Evolutionary conservation across 2,329 filamentous ascomycete species (phyloP), one percentile per base, ranked within the genome.

Genomic region (Stachybotrys echinatus): DNA sequence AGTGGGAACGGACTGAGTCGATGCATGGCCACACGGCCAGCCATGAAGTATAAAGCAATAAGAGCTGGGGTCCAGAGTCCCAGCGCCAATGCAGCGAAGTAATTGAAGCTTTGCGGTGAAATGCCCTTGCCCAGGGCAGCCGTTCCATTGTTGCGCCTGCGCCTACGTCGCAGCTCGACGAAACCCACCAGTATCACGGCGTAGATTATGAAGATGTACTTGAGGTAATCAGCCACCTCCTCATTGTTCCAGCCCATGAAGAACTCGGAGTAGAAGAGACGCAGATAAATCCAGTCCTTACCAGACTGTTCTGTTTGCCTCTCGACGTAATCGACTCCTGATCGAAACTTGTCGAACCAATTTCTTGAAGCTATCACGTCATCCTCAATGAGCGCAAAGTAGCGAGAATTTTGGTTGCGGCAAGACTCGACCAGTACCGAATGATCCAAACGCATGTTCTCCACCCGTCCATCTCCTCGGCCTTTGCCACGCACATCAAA

Each of bases 191-290:
- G 54, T 0, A 65, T 23, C 1, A 51, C 49, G 1, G 56, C 54
- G 46, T 69, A 69, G 17, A 58, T 52, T 19, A 61, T 4, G 2
- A 61, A 54, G 12, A 67, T 61, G 6, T 54, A 52, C 44, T 57
- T 48, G 3, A 58, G 23, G 40, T 70, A 69, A 31, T 49, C 54
- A 2, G 59, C 56, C 55, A 62, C 61, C 51, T 69, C 65, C 50
- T 70, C 66, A 14, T 57, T 58, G 49, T 70, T 70, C 68, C 68
- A 71, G 5, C 67, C 66, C 59, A 70, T 65, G 14, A 67, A 59
- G 2, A 65, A 53, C 50, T 71, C 68, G 5, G 67, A 68, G 53
- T 70, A 70, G 54, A 71, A 71, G 22, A 71, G 54, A 1, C 68
- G 64, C 3, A 71, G 54, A 49, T 71, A 71, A 27, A 69, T 50